phyloP scores from a whole-genome alignment of 83 land plant species.

The Thuja plicata region DNA sequence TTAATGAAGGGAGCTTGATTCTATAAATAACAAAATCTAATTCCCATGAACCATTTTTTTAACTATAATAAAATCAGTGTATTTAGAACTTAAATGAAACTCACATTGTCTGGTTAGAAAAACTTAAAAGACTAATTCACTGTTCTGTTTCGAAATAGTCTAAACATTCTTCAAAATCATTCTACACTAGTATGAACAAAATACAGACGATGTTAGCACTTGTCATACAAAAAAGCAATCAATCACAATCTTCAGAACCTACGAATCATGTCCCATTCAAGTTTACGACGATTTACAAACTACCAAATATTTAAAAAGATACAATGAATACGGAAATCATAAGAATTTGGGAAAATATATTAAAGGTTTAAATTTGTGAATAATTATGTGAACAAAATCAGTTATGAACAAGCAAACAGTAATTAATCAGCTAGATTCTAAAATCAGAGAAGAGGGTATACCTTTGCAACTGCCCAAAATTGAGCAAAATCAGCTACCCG shows the following conservation, averaged over 20 bases:
- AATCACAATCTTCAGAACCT: neutral
- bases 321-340: neutral
- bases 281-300: neutral
- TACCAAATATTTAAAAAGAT: neutral
- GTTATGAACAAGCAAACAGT: neutral
- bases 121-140: neutral
- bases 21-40: neutral
- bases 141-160: neutral
- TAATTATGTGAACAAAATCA: neutral
- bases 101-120: neutral
- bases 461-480: conserved; percentile 97
- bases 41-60: neutral
- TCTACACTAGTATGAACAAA: neutral
- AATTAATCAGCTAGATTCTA: conserved; percentile 18
- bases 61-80: neutral
- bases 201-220: neutral
- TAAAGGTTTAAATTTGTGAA: neutral
- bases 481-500: conserved; percentile 99
- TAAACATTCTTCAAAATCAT: neutral
- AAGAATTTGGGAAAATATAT: neutral
- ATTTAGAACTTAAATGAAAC: neutral
- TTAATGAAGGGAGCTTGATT: neutral
- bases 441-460: conserved; percentile 52
- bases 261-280: neutral
- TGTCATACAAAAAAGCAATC: neutral